Conservation (phyloP, 2,329 filamentous ascomycete genomes). For the Sclerotiophoma versabilis region DNA sequence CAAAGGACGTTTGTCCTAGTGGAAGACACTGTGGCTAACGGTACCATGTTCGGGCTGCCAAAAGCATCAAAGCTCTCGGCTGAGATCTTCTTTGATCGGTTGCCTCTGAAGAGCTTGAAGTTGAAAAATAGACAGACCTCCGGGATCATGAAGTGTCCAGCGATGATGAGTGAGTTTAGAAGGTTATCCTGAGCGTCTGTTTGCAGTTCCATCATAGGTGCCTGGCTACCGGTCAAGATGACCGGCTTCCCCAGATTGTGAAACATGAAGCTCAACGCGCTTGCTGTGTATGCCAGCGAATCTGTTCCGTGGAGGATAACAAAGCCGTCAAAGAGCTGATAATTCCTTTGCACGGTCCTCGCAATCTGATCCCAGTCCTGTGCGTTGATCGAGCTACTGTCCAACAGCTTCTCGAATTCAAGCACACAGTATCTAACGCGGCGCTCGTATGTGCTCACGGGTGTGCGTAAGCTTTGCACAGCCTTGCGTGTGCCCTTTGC, state of each 20-base stretch:
- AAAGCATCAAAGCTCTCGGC: conserved; percentile 88
- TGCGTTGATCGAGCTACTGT: conserved; percentile 89
- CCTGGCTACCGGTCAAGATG: conserved; percentile 74
- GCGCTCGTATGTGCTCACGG: conserved; percentile 78
- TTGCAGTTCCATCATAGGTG: conserved; percentile 88
- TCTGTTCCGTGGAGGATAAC: conserved; percentile 92
- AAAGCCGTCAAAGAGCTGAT: conserved; percentile 87
- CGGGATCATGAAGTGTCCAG: conserved; percentile 89
- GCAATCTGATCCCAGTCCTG: conserved; percentile 88
- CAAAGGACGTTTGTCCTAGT: conserved; percentile 83
- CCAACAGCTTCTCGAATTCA: conserved; percentile 83
- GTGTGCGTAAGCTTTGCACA: conserved; percentile 78
- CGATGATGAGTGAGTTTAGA: conserved; percentile 85
- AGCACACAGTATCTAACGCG: conserved; percentile 84
- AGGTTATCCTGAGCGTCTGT: conserved; percentile 92
- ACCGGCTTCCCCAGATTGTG: conserved; percentile 90
- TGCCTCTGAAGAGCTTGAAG: conserved; percentile 87
- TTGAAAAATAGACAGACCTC: conserved; percentile 96
- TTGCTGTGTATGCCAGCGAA: conserved; percentile 85
- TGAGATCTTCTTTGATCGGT: conserved; percentile 86
- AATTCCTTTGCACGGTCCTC: conserved; percentile 79
- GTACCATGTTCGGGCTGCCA: conserved; percentile 83
- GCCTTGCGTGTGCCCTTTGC: conserved; percentile 56
- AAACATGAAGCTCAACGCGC: conserved; percentile 92
- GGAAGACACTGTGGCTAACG: conserved; percentile 81